Conservation (phyloP, 2,329 filamentous ascomycete genomes). For the Plenodomus lindquistii region DNA sequence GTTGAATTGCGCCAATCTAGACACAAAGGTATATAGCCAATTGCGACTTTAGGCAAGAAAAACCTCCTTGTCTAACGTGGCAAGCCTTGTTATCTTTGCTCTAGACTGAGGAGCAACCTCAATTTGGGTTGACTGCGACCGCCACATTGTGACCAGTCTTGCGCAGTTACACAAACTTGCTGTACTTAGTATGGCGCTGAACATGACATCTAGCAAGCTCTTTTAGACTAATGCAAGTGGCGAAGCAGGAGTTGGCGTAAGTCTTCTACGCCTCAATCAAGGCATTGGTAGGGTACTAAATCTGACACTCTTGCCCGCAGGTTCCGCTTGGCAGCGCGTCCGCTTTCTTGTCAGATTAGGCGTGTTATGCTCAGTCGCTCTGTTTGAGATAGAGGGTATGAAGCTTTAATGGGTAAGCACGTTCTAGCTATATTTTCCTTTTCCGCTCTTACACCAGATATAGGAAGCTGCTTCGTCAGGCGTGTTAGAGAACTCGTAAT, state of each 20-base stretch:
- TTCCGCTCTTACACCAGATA: constrained; percentile 3
- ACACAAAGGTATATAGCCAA: constrained; percentile 1
- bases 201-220: background rate
- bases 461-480: constrained; percentile 6
- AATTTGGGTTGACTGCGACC: background rate
- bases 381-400: background rate
- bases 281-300: background rate
- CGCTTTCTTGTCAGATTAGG: constrained; percentile 2
- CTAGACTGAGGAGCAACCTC: background rate
- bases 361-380: background rate
- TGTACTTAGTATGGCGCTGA: background rate
- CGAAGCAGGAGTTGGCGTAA: background rate
- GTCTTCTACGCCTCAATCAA: background rate
- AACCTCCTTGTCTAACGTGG: constrained; percentile 1
- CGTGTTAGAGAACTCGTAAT: constrained; percentile 10
- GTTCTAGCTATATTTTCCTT: constrained; percentile 2
- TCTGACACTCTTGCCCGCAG: background rate
- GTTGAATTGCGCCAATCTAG: constrained; percentile 2
- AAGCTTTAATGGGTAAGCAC: constrained; percentile 9
- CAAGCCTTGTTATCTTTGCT: constrained; percentile 1
- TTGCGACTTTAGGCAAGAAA: background rate
- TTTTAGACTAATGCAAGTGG: background rate
- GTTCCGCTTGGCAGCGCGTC: background rate
- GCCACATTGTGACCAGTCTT: background rate
- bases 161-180: background rate